Evolutionary conservation across 2,329 filamentous ascomycete species (phyloP), one percentile per base, ranked within the genome.

Genomic region (Cytospora piceae): DNA sequence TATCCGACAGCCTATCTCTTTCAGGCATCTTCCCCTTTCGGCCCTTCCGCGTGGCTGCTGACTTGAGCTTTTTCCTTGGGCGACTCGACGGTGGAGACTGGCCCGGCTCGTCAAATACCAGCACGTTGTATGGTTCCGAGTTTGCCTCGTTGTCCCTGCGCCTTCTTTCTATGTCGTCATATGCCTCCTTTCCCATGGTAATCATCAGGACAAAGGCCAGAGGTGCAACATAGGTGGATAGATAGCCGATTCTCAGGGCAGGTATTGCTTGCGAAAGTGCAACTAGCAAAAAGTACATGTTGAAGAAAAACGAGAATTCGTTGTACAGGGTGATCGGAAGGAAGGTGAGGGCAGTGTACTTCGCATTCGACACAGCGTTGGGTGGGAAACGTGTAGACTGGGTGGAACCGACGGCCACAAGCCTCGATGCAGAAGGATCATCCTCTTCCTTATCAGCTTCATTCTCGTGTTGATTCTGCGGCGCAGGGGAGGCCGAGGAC

Each of bases 251-350:
- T 63, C 93, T 88, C 63, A 99, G 80, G 27, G 91, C 86, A 4
- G 93, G 94, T 73, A 99, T 94, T 53, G 93, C 89, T 78, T 99
- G 95, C 46, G 94, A 98, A 58, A 98, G 79, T 8, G 95, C 96
- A 58, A 99, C 95, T 31, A 98, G 87, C 64, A 99, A 83, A 77
- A 99, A 99, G 77, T 99, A 99, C 83, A 98, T 92, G 84, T 99
- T 99, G 84, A 99, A 97, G 80, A 99, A 99, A 82, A 98, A 99
- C 67, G 94, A 97, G 76, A 99, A 99, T 75, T 99, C 95, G 79
- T 98, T 98, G 79, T 97, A 99, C 27, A 99, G 82, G 0, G 95
- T 99, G 61, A 94, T 84, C 2, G 96, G 96, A 17, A 99, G 84
- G 77, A 99, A 99, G 61, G 91, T 97, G 81, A 94, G 90, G 1